A percentile compares a stretch with the other conserved stretches of the same genome.
These are phyloP conservation scores for Hanseniaspora clermontiae DNA, from an alignment of 805 yeast genomes.

Conservation along the genomic window DNA sequence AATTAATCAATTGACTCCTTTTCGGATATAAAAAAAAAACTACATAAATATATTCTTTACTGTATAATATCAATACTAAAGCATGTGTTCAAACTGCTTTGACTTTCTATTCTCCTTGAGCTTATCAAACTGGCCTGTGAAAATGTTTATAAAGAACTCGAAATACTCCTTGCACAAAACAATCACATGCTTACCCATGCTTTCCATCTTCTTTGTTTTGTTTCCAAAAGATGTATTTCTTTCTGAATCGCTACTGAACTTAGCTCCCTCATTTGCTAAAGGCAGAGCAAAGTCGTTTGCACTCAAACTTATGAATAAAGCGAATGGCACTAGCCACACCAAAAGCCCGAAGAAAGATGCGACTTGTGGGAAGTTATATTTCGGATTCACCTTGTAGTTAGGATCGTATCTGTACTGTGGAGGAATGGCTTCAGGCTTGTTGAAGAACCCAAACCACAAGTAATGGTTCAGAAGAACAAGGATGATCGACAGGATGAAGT, in stretches of 20 bases:
- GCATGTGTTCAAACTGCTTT: neutral
- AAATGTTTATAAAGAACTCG: constrained; percentile 11
- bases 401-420: constrained; percentile 50
- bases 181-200: constrained; percentile 57
- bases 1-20: neutral
- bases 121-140: constrained; percentile 11
- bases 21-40: neutral
- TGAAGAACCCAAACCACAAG: constrained; percentile 78
- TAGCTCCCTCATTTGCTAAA: constrained; percentile 22
- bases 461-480: constrained; percentile 72
- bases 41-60: neutral
- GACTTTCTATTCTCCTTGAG: constrained; percentile 3
- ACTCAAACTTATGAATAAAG: constrained; percentile 78
- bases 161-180: constrained; percentile 36
- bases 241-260: constrained; percentile 20
- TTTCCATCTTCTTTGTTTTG: constrained; percentile 34
- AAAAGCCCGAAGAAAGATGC: constrained; percentile 91
- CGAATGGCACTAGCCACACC: constrained; percentile 89
- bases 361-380: constrained; percentile 76
- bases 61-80: neutral
- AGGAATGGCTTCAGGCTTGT: constrained; percentile 48
- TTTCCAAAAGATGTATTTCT: constrained; percentile 26
- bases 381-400: constrained; percentile 47
- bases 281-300: constrained; percentile 88
- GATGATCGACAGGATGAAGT: constrained; percentile 56